Conservation (phyloP, 139 green algal species). For the Haematococcus lacustris region DNA sequence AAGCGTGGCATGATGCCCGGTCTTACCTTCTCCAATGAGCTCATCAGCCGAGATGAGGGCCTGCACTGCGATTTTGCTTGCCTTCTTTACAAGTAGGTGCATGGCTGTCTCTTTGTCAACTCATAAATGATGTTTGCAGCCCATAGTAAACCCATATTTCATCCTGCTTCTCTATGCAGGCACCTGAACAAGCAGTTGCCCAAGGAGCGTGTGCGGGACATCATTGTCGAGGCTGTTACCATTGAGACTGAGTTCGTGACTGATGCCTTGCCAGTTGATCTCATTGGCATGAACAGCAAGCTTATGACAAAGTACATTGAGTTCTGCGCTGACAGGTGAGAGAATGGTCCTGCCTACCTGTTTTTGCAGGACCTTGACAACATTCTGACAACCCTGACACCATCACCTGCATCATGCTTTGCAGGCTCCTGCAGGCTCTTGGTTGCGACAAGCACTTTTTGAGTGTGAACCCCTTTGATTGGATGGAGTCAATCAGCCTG, state of each 20-base stretch:
- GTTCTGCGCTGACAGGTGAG: constrained; percentile 59
- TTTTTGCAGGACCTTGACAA: too few relatives aligned
- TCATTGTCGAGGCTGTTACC: constrained; percentile 69
- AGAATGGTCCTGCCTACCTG: background rate
- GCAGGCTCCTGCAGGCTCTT: constrained; percentile 16
- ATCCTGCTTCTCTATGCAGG: too few relatives aligned
- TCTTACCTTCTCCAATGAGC: constrained; percentile 98
- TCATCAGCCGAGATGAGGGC: constrained; percentile 95
- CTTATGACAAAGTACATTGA: constrained; percentile 90
- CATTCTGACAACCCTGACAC: background rate
- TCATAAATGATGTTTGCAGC: too few relatives aligned
- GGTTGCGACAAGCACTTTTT: constrained; percentile 62
- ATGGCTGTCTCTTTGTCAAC: constrained; percentile 1
- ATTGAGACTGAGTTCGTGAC: constrained; percentile 95
- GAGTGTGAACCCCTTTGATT: constrained; percentile 80
- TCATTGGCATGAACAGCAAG: constrained; percentile 83
- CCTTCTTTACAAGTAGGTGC: constrained; percentile 70
- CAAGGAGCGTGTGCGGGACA: constrained; percentile 20
- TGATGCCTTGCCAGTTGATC: constrained; percentile 75
- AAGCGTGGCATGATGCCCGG: constrained; percentile 95
- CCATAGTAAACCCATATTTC: too few relatives aligned
- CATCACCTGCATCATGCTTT: too few relatives aligned
- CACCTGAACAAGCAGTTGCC: constrained; percentile 74
- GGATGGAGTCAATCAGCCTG: constrained; percentile 82
- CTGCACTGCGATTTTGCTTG: constrained; percentile 96